These are phyloP conservation scores for Vigna trinervia DNA, from an alignment of 306 rosid species.

Conservation along the genomic window DNA sequence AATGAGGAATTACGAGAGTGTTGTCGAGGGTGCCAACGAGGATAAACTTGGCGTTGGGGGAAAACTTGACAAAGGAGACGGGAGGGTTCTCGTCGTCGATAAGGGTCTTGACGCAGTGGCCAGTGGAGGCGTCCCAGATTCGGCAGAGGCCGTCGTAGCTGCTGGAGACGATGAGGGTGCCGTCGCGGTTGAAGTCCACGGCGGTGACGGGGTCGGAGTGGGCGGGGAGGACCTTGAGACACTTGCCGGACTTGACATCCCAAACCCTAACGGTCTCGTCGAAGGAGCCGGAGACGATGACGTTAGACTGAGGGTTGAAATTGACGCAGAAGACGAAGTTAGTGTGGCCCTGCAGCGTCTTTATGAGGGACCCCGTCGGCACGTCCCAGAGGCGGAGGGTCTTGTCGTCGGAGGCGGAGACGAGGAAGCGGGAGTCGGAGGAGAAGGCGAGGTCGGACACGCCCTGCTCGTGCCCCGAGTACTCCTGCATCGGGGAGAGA, in stretches of 20 bases:
- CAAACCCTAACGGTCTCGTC: conserved; percentile 96
- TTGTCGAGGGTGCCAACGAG: conserved; percentile 96
- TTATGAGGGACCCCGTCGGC: conserved; percentile 69
- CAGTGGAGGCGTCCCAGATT: conserved; percentile 91
- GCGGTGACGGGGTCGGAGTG: conserved; percentile 96
- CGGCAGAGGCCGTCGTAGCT: conserved; percentile 96
- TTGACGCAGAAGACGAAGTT: conserved; percentile 90
- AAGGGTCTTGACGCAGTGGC: conserved; percentile 92
- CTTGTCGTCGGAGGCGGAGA: conserved; percentile 96
- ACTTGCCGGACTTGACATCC: conserved; percentile 89
- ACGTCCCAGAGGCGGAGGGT: conserved; percentile 95
- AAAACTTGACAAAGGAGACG: conserved; percentile 88
- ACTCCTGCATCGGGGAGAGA: conserved; percentile 72
- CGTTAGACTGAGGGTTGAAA: conserved; percentile 88
- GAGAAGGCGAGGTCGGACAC: conserved; percentile 96
- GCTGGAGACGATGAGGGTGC: conserved; percentile 90
- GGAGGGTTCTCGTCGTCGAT: conserved; percentile 97
- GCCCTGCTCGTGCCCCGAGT: conserved; percentile 85
- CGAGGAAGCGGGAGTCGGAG: conserved; percentile 80
- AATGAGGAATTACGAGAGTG: conserved; percentile 60
- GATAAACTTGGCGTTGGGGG: conserved; percentile 87
- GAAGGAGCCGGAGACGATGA: conserved; percentile 93
- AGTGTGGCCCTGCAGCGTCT: conserved; percentile 90
- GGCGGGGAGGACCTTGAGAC: conserved; percentile 90
- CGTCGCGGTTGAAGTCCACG: conserved; percentile 91